Evolutionary conservation across 1,139 yeast species (phyloP).

Genomic region (Blastobotrys apis): DNA sequence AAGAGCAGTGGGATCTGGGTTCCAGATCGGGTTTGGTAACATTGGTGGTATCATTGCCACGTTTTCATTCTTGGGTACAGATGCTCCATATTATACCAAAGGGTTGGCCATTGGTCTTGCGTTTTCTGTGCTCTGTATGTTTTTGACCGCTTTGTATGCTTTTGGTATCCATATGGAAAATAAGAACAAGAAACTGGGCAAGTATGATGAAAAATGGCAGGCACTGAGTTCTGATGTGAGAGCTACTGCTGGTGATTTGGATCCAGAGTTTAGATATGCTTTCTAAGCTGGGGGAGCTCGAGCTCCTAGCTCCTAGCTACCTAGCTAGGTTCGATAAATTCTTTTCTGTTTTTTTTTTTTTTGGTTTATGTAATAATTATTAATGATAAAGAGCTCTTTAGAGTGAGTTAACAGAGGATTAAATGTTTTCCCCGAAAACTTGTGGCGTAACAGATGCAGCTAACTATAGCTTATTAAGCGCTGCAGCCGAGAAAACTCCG

Average conservation of each 20-base stretch:
- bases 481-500: too few species aligned
- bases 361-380: too few species aligned
- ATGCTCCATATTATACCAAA: constrained; percentile 55
- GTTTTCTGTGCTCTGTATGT: constrained; percentile 48
- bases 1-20: constrained; percentile 68
- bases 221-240: constrained; percentile 43
- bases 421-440: too few species aligned
- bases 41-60: constrained; percentile 67
- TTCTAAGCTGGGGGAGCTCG: too few species aligned
- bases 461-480: too few species aligned
- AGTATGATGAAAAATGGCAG: constrained; percentile 42
- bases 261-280: constrained; percentile 54
- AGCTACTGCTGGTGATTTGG: constrained; percentile 57
- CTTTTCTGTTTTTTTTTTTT: too few species aligned
- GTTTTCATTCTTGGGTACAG: constrained; percentile 52
- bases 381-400: too few species aligned
- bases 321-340: too few species aligned
- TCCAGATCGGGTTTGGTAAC: constrained; percentile 78
- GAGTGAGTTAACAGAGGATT: too few species aligned
- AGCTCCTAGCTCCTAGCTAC: too few species aligned
- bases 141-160: constrained; percentile 45
- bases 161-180: constrained; percentile 33
- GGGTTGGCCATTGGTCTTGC: constrained; percentile 58
- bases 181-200: constrained; percentile 35
- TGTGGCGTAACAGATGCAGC: too few species aligned